Evolutionary conservation across 2,329 filamentous ascomycete genomes (phyloP).

Genomic region (Paecilomyces dactylethromorphus): DNA sequence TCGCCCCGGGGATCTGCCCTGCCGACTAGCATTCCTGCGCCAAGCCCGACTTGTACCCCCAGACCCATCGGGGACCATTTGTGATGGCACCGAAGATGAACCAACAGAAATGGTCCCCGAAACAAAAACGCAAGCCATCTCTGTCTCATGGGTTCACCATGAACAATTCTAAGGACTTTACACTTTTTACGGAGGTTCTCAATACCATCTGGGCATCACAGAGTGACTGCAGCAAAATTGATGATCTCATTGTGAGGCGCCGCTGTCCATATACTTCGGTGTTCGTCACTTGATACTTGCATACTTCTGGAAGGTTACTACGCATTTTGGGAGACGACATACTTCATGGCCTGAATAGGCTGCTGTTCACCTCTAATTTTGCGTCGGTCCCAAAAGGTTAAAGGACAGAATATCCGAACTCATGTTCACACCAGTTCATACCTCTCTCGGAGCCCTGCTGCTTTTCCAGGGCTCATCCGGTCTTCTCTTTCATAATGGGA

Average conservation of each 20-base stretch:
- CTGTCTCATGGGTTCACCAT: background rate
- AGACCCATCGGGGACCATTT: background rate
- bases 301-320: background rate
- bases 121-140: background rate
- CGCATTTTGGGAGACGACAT: background rate
- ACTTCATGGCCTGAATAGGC: background rate
- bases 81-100: background rate
- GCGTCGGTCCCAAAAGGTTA: background rate
- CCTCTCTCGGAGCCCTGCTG: constrained; percentile 44
- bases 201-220: background rate
- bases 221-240: background rate
- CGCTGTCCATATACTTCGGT: background rate
- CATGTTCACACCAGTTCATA: constrained; percentile 51
- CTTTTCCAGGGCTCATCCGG: constrained; percentile 45
- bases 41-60: background rate
- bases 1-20: background rate
- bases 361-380: background rate
- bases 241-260: background rate
- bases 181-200: background rate
- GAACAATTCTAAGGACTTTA: background rate
- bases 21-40: background rate
- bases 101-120: background rate
- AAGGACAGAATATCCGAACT: background rate
- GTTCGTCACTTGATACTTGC: background rate
- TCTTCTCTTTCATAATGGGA: constrained; percentile 46